A percentile compares a stretch with the other conserved stretches of the same genome.
These are phyloP conservation scores for Mycena galopus DNA, from an alignment of 768 basidiomycete genomes.

Conservation along the genomic window DNA sequence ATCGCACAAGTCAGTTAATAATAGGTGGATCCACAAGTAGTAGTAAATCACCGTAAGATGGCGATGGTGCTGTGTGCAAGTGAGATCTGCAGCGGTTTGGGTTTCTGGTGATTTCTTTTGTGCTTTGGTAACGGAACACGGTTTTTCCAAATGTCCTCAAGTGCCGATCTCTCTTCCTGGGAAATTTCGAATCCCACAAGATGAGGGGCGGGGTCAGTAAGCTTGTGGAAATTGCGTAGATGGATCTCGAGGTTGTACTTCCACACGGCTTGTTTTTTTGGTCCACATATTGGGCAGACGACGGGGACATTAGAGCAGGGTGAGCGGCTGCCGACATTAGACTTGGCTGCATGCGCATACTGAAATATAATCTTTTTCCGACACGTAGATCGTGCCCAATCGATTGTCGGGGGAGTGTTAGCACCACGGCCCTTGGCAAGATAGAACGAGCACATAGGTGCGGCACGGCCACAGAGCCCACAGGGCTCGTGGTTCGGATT, in stretches of 20 bases:
- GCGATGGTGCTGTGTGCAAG: too few relatives aligned
- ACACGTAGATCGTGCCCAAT: background rate
- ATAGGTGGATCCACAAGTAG: too few relatives aligned
- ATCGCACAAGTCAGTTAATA: too few relatives aligned
- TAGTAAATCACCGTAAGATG: too few relatives aligned
- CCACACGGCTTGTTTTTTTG: background rate
- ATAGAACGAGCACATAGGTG: background rate
- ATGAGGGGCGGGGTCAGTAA: background rate
- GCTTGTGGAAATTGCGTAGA: background rate
- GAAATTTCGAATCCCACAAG: too few relatives aligned
- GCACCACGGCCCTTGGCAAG: background rate
- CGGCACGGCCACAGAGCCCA: background rate
- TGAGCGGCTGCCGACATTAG: background rate
- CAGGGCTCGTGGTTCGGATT: background rate
- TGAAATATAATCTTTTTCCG: background rate
- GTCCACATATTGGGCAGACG: background rate
- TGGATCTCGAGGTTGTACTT: background rate
- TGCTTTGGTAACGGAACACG: too few relatives aligned
- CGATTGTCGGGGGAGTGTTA: background rate
- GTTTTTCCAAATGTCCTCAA: too few relatives aligned
- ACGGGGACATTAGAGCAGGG: slow-evolving; percentile 6
- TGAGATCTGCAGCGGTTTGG: too few relatives aligned
- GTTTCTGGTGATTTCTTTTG: too few relatives aligned
- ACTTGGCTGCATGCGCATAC: background rate
- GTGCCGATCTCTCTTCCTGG: too few relatives aligned